These are phyloP conservation scores for Penicillium subrubescens DNA, from an alignment of 495 filamentous ascomycete genomes.

Conservation along the genomic window DNA sequence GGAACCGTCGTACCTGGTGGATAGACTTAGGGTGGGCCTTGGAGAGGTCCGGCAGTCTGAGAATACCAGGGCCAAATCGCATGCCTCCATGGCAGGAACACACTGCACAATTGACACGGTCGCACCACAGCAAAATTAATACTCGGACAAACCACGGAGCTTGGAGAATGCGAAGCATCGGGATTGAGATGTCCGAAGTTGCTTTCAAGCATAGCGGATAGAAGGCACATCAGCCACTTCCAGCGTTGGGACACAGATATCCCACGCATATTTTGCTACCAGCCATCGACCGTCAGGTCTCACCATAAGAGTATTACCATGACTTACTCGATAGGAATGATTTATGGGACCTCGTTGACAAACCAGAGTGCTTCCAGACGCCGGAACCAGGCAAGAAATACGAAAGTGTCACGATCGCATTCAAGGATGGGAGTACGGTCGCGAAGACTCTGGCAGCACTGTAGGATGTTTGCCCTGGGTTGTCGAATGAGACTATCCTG, in stretches of 20 bases:
- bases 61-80: constrained; percentile 32
- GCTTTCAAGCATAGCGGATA: constrained; percentile 44
- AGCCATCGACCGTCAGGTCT: constrained; percentile 39
- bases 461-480: constrained; percentile 7
- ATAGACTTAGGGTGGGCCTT: constrained; percentile 37
- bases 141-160: constrained; percentile 22
- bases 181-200: constrained; percentile 31
- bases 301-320: constrained; percentile 34
- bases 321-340: constrained; percentile 38
- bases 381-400: constrained; percentile 15
- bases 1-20: constrained; percentile 29
- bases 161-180: constrained; percentile 27
- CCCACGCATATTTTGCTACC: constrained; percentile 42
- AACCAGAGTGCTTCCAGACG: constrained; percentile 38
- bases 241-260: constrained; percentile 47
- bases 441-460: constrained; percentile 20
- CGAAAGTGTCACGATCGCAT: constrained; percentile 15
- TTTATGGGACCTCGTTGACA: constrained; percentile 40
- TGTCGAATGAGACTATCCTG: constrained; percentile 41
- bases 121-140: constrained; percentile 23
- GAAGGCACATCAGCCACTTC: constrained; percentile 37
- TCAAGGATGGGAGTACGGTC: constrained; percentile 26
- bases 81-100: constrained; percentile 42
- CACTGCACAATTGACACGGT: constrained; percentile 38
- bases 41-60: constrained; percentile 42